Evolutionary conservation across 139 green algal genomes (phyloP).

Genomic region (Picochlorum sp.): DNA sequence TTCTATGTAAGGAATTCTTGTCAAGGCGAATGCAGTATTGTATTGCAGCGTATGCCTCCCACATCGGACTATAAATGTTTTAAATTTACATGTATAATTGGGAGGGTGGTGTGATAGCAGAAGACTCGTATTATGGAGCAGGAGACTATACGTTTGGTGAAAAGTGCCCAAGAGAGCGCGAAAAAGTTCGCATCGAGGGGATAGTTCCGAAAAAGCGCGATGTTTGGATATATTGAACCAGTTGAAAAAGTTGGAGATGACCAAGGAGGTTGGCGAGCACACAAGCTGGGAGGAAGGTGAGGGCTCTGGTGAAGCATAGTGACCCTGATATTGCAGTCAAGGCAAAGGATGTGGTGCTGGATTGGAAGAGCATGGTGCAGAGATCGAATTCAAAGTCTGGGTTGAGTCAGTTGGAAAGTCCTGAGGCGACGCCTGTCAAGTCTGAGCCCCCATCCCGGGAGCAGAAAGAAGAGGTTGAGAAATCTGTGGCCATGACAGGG

Average conservation of each 20-base stretch:
- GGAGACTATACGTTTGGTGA: not conserved
- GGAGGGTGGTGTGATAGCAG: too few relatives aligned
- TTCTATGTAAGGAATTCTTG: not conserved
- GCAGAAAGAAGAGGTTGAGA: not conserved
- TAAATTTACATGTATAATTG: too few relatives aligned
- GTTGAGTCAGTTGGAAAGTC: not conserved
- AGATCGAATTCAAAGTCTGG: too few relatives aligned
- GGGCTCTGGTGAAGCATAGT: constrained; percentile 62
- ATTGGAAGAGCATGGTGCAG: constrained; percentile 59
- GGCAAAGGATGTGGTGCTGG: constrained; percentile 44
- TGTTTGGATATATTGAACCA: constrained; percentile 53
- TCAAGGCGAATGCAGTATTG: not conserved
- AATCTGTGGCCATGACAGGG: constrained; percentile 21
- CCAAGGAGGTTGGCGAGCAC: constrained; percentile 56
- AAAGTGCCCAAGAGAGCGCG: not conserved
- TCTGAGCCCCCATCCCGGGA: not conserved
- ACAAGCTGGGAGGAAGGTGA: constrained; percentile 66
- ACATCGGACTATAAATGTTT: too few relatives aligned
- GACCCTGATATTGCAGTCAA: constrained; percentile 32
- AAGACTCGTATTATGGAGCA: not conserved
- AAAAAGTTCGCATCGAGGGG: not conserved
- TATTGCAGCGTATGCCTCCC: too few relatives aligned
- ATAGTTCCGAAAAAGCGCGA: not conserved
- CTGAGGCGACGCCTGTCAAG: not conserved
- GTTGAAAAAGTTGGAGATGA: constrained; percentile 44